These are phyloP conservation scores for Exophiala calicioides DNA, from an alignment of 2,329 filamentous ascomycete genomes.

Conservation along the genomic window DNA sequence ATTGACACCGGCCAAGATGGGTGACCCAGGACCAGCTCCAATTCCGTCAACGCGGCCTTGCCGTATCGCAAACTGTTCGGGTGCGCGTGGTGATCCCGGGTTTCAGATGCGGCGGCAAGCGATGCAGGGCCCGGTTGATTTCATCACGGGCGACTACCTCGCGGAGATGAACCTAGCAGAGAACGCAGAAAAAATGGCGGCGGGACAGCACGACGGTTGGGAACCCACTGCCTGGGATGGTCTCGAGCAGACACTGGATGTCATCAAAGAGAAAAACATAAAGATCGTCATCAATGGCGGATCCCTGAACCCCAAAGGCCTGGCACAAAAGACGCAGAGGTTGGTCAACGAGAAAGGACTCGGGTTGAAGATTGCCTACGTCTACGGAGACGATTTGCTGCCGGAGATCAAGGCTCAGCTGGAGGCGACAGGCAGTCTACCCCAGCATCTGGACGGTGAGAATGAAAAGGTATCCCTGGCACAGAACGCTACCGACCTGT, in stretches of 20 bases:
- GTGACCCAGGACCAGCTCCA: slow-evolving; percentile 16
- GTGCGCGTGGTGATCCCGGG: slow-evolving; percentile 37
- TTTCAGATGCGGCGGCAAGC: slow-evolving; percentile 42
- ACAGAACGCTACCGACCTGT: slow-evolving; percentile 41
- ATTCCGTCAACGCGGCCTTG: slow-evolving; percentile 31
- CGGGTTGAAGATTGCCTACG: slow-evolving; percentile 47
- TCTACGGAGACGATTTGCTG: slow-evolving; percentile 50
- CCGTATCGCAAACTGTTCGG: slow-evolving; percentile 40
- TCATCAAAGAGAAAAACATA: slow-evolving; percentile 52
- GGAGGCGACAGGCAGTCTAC: slow-evolving; percentile 36
- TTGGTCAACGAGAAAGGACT: slow-evolving; percentile 39
- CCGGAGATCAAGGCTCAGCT: slow-evolving; percentile 37
- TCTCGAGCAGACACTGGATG: slow-evolving; percentile 47
- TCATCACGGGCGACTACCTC: slow-evolving; percentile 58
- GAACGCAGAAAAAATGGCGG: slow-evolving; percentile 44
- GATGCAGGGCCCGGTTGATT: slow-evolving; percentile 45
- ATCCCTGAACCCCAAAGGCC: slow-evolving; percentile 54
- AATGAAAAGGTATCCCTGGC: slow-evolving; percentile 41
- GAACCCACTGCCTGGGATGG: slow-evolving; percentile 54
- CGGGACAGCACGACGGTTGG: slow-evolving; percentile 46
- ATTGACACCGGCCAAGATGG: slow-evolving; percentile 15
- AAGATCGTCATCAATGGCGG: slow-evolving; percentile 61
- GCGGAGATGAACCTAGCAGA: slow-evolving; percentile 50
- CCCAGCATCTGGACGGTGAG: slow-evolving; percentile 45
- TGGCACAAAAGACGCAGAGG: slow-evolving; percentile 46